Percentiles rank a stretch among this genome's conserved stretches.
Conservation (phyloP, 2,329 filamentous ascomycete genomes). For the Cladosporium colombiae region DNA sequence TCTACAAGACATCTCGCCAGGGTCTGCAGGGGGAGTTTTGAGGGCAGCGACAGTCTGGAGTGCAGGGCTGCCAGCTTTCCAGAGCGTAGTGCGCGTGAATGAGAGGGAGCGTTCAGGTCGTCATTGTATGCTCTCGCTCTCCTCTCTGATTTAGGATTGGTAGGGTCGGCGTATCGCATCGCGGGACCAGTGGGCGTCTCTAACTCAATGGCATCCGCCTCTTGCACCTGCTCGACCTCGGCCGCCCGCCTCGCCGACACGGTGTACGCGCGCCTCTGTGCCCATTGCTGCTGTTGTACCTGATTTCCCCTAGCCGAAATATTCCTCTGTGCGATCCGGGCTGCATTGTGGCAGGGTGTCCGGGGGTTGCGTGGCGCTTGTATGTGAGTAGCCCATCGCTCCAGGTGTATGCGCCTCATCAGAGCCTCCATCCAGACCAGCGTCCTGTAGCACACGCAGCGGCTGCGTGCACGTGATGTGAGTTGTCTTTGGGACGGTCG, state of each 20-base stretch:
- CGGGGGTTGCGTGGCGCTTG: slow-evolving; percentile 54
- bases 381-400: slow-evolving; percentile 62
- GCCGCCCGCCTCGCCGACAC: slow-evolving; percentile 14
- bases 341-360: slow-evolving; percentile 29
- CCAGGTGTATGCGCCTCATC: slow-evolving; percentile 54
- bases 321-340: slow-evolving; percentile 13
- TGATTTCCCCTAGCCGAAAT: slow-evolving; percentile 8
- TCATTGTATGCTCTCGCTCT: not conserved
- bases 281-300: slow-evolving; percentile 17
- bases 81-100: slow-evolving; percentile 60
- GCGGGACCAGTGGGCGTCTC: not conserved
- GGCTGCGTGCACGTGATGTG: slow-evolving; percentile 11
- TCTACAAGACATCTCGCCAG: slow-evolving; percentile 85
- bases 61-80: slow-evolving; percentile 92
- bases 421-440: slow-evolving; percentile 21
- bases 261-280: slow-evolving; percentile 18
- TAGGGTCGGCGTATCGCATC: not conserved
- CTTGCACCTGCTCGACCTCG: slow-evolving; percentile 12
- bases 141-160: not conserved
- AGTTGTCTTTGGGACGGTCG: not conserved
- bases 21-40: slow-evolving; percentile 79
- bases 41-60: slow-evolving; percentile 79
- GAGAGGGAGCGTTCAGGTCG: slow-evolving; percentile 32
- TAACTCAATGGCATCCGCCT: not conserved
- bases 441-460: slow-evolving; percentile 13